phyloP scores from a whole-genome alignment of 2,329 filamentous ascomycete species.

The Aspergillaceae sp. region DNA sequence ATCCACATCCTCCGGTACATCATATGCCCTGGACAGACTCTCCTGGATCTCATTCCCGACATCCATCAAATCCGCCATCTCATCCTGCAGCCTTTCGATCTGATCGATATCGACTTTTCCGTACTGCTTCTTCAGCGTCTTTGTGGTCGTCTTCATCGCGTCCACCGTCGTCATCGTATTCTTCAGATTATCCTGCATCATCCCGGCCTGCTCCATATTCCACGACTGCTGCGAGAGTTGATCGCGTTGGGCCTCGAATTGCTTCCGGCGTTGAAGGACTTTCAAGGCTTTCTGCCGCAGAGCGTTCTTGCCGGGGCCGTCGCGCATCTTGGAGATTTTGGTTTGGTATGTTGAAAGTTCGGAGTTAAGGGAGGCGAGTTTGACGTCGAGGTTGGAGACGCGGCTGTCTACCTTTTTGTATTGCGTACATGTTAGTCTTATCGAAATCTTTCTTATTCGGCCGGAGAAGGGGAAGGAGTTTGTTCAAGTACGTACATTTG shows the following conservation, averaged over 20 bases:
- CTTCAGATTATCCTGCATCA: slow-evolving; percentile 97
- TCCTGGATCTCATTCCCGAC: slow-evolving; percentile 98
- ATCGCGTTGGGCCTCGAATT: slow-evolving; percentile 89
- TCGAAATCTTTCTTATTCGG: background rate
- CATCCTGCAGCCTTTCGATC: slow-evolving; percentile 95
- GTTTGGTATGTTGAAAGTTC: slow-evolving; percentile 82
- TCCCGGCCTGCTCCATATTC: slow-evolving; percentile 98
- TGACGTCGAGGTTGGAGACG: slow-evolving; percentile 82
- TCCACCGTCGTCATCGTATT: slow-evolving; percentile 98
- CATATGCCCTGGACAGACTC: slow-evolving; percentile 80
- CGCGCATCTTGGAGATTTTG: slow-evolving; percentile 85
- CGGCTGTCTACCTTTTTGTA: slow-evolving; percentile 60
- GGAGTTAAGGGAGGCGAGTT: slow-evolving; percentile 83
- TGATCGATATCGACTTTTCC: slow-evolving; percentile 96
- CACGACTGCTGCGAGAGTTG: slow-evolving; percentile 90
- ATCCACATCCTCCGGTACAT: slow-evolving; percentile 93
- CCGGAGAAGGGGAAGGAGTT: slow-evolving; percentile 7
- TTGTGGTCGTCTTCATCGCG: slow-evolving; percentile 94
- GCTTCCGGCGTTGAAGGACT: slow-evolving; percentile 83
- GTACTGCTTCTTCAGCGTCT: slow-evolving; percentile 85
- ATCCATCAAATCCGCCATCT: slow-evolving; percentile 97
- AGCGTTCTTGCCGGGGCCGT: slow-evolving; percentile 85
- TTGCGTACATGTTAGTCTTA: background rate
- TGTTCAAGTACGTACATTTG: slow-evolving; percentile 50
- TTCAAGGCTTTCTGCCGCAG: slow-evolving; percentile 93